A percentile compares a stretch with the other conserved stretches of the same genome.
Conservation (phyloP, 2,329 filamentous ascomycete species). For the Sporothrix pseudoabietina region DNA sequence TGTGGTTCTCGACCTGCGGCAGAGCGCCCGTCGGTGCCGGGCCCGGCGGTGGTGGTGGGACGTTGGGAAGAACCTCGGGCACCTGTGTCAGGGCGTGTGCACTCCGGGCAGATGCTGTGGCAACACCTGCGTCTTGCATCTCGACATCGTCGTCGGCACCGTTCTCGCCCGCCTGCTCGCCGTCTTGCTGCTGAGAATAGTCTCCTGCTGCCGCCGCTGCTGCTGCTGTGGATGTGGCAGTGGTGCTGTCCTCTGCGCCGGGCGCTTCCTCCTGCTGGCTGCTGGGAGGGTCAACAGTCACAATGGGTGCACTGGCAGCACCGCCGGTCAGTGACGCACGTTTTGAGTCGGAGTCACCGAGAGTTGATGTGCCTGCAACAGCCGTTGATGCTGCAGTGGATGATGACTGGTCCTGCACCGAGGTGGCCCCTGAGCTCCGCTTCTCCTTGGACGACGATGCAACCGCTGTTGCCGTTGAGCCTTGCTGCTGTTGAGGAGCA, state of each 20-base stretch:
- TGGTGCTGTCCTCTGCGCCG: constrained; percentile 34
- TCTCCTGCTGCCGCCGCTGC: constrained; percentile 35
- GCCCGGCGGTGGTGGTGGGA: constrained; percentile 53
- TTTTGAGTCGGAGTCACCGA: constrained; percentile 51
- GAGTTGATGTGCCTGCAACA: constrained; percentile 36
- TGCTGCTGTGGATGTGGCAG: constrained; percentile 19
- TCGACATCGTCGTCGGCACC: constrained; percentile 62
- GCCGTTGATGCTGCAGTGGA: constrained; percentile 31
- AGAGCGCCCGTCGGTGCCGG: constrained; percentile 45
- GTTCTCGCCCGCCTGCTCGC: constrained; percentile 44
- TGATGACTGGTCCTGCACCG: constrained; percentile 48
- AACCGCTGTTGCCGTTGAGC: constrained; percentile 34
- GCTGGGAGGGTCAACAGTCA: constrained; percentile 48
- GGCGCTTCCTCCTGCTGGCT: constrained; percentile 29
- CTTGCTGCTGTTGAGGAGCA: neutral
- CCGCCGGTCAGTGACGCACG: constrained; percentile 44
- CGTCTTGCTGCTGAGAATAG: neutral
- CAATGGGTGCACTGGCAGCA: constrained; percentile 44
- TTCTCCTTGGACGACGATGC: constrained; percentile 47
- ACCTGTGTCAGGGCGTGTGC: constrained; percentile 45
- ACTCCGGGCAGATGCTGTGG: constrained; percentile 44
- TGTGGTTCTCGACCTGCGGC: constrained; percentile 12
- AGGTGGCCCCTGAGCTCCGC: constrained; percentile 50
- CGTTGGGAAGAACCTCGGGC: constrained; percentile 46
- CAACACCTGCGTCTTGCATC: constrained; percentile 65